phyloP scores from a whole-genome alignment of 2,329 filamentous ascomycete genomes.

The Neophaeococcomyces mojaviensis region DNA sequence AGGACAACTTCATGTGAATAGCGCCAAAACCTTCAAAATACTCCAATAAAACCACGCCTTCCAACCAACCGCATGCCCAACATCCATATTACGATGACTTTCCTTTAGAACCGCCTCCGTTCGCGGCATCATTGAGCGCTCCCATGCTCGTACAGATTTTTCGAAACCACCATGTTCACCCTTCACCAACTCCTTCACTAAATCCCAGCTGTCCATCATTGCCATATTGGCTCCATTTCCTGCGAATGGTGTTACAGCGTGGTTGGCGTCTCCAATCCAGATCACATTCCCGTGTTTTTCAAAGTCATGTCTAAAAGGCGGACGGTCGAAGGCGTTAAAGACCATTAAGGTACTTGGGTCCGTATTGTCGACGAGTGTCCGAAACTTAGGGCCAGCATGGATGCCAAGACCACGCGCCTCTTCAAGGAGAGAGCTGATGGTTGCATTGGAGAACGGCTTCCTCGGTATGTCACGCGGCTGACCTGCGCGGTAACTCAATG shows the following conservation, averaged over 20 bases:
- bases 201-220: constrained; percentile 41
- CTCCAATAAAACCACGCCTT: constrained; percentile 9
- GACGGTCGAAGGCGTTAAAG: constrained; percentile 40
- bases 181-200: constrained; percentile 35
- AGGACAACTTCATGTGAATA: constrained; percentile 1
- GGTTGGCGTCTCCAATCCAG: constrained; percentile 46
- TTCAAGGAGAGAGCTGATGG: constrained; percentile 12
- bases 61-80: constrained; percentile 12
- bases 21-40: constrained; percentile 2
- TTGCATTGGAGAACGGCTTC: constrained; percentile 13
- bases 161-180: constrained; percentile 22
- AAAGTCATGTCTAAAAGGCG: constrained; percentile 34
- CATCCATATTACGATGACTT: constrained; percentile 8
- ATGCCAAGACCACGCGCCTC: constrained; percentile 27
- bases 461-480: constrained; percentile 11
- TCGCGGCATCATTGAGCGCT: constrained; percentile 31
- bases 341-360: constrained; percentile 32
- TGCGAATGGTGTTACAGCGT: constrained; percentile 44
- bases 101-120: constrained; percentile 3
- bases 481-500: constrained; percentile 28
- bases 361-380: constrained; percentile 33
- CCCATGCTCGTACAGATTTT: constrained; percentile 29
- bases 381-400: constrained; percentile 34
- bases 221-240: constrained; percentile 45
- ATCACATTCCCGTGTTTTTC: constrained; percentile 27